Conservation (phyloP, 1,284 basidiomycete species). For the Ustilago vetiveriae region DNA sequence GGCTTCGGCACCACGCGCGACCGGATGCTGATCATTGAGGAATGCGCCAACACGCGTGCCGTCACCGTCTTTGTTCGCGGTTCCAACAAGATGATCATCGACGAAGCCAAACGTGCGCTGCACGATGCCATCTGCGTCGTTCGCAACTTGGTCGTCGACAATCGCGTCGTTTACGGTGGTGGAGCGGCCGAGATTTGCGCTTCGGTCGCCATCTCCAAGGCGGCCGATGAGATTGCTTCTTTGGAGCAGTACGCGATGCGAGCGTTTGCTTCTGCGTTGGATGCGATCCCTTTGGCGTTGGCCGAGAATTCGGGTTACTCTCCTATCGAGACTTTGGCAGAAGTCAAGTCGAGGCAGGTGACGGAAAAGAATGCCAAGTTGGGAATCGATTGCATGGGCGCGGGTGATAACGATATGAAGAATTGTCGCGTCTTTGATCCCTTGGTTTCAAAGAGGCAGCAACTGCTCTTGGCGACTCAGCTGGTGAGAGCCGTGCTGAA, state of each 20-base stretch:
- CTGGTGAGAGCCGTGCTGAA: constrained; percentile 71
- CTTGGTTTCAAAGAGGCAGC: constrained; percentile 94
- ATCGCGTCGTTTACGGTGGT: constrained; percentile 96
- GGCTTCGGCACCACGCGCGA: constrained; percentile 96
- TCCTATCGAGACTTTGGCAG: constrained; percentile 93
- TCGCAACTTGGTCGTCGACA: constrained; percentile 91
- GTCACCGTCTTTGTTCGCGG: constrained; percentile 97
- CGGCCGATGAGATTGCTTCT: constrained; percentile 91
- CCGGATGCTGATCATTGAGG: constrained; percentile 99
- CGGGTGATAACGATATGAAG: constrained; percentile 85
- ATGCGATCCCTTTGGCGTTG: constrained; percentile 89
- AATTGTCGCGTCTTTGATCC: constrained; percentile 97
- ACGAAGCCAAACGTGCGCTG: constrained; percentile 95
- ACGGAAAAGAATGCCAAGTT: constrained; percentile 84
- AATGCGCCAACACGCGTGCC: constrained; percentile 94
- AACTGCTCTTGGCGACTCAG: constrained; percentile 96
- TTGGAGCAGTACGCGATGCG: constrained; percentile 99
- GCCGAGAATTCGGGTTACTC: constrained; percentile 97
- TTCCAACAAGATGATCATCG: constrained; percentile 96
- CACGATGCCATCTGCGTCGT: constrained; percentile 98
- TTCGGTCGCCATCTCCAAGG: constrained; percentile 88
- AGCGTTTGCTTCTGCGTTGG: constrained; percentile 91
- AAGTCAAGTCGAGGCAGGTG: constrained; percentile 92
- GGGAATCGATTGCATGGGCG: constrained; percentile 91
- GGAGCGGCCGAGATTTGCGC: constrained; percentile 97